These are phyloP conservation scores for Geotrichum histeridarum DNA, from an alignment of 1,139 yeast genomes.

Conservation along the genomic window DNA sequence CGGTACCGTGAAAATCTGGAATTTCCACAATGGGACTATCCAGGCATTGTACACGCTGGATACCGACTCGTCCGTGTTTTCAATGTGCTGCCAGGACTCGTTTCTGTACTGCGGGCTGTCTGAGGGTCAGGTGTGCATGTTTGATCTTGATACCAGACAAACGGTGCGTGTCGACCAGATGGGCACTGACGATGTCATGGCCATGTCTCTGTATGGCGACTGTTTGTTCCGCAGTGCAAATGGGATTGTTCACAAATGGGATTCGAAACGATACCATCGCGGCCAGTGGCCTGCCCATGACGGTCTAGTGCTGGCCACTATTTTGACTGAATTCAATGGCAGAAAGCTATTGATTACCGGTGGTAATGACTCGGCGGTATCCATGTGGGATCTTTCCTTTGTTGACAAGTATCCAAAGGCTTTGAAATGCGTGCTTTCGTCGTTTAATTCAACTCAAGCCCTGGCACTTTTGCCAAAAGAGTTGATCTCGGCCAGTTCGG, in stretches of 20 bases:
- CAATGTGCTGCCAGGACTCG: conserved; percentile 57
- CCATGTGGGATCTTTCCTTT: conserved; percentile 52
- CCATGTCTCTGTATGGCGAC: conserved; percentile 50
- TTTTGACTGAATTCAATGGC: conserved; percentile 24
- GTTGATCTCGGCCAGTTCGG: not conserved
- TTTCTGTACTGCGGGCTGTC: conserved; percentile 75
- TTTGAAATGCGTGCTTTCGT: not conserved
- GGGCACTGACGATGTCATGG: conserved; percentile 47
- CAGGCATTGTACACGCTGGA: conserved; percentile 45
- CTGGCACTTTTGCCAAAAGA: not conserved
- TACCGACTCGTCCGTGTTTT: conserved; percentile 64
- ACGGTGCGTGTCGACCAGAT: conserved; percentile 44
- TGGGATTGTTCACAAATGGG: conserved; percentile 33
- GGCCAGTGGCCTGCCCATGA: conserved; percentile 37
- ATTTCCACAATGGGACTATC: conserved; percentile 32
- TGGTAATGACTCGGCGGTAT: conserved; percentile 55
- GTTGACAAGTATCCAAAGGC: conserved; percentile 11
- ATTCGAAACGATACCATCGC: conserved; percentile 28
- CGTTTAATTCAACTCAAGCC: conserved; percentile 22
- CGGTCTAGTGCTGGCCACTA: conserved; percentile 32
- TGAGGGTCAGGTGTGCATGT: conserved; percentile 66
- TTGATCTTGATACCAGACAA: conserved; percentile 81
- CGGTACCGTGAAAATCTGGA: conserved; percentile 79
- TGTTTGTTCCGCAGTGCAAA: conserved; percentile 49
- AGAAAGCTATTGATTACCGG: conserved; percentile 46